Percentiles rank a stretch among this genome's conserved stretches.
These are phyloP conservation scores for Triangularia setosa DNA, from an alignment of 2,329 filamentous ascomycete genomes.

Conservation along the genomic window DNA sequence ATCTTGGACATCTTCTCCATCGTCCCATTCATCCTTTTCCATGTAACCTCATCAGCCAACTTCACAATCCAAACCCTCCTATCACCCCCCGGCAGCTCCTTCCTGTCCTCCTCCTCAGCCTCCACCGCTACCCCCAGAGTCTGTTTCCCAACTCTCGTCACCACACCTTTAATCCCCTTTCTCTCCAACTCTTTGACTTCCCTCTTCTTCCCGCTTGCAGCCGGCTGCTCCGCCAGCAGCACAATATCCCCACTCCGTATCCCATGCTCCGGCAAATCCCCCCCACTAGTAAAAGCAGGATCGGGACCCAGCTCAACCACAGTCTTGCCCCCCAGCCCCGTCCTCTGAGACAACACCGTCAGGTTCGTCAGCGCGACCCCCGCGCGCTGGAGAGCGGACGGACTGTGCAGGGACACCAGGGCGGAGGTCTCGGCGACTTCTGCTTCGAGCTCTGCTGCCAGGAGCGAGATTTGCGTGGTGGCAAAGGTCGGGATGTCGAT, in stretches of 20 bases:
- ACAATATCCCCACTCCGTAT: conserved; percentile 76
- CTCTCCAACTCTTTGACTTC: conserved; percentile 68
- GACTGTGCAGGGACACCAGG: conserved; percentile 64
- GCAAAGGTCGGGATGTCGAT: conserved; percentile 61
- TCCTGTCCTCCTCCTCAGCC: conserved; percentile 53
- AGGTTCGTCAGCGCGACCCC: conserved; percentile 80
- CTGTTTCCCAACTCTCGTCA: conserved; percentile 58
- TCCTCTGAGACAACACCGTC: conserved; percentile 69
- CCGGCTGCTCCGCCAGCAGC: conserved; percentile 68
- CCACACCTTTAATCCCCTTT: conserved; percentile 66
- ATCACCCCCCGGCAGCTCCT: conserved; percentile 36
- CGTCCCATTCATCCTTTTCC: conserved; percentile 57
- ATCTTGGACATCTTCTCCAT: conserved; percentile 60
- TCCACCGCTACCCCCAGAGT: conserved; percentile 66
- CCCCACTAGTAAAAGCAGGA: conserved; percentile 65
- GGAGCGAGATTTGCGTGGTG: conserved; percentile 63
- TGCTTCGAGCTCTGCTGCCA: conserved; percentile 66
- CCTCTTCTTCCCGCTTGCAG: conserved; percentile 66
- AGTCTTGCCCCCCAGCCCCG: conserved; percentile 85
- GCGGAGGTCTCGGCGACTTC: conserved; percentile 67
- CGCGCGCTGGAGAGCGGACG: conserved; percentile 65
- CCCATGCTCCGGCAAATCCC: conserved; percentile 69
- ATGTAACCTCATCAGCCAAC: conserved; percentile 65
- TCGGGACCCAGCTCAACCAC: conserved; percentile 70
- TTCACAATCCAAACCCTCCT: conserved; percentile 61